Evolutionary conservation across 2,329 filamentous ascomycete genomes (phyloP).

Genomic region (Xylariales sp.): DNA sequence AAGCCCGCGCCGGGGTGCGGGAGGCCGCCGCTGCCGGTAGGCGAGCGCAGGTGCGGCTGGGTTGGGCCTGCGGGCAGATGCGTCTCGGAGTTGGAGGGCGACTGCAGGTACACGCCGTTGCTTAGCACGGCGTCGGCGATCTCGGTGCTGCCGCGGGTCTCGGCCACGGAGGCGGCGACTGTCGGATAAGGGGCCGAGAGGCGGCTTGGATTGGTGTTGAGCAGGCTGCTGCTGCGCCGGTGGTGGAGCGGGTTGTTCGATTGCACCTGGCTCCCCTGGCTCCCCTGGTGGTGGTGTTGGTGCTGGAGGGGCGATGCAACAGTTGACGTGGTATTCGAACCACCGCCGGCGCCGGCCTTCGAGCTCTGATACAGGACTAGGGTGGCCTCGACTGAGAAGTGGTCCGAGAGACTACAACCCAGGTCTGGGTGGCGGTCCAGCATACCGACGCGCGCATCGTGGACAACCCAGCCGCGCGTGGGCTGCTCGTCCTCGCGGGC

Average conservation of each 20-base stretch:
- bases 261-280: neutral
- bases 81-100: conserved; percentile 26
- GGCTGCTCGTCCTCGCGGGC: conserved; percentile 22
- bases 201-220: no score
- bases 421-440: conserved; percentile 75
- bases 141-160: conserved; percentile 6
- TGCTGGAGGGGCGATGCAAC: neutral
- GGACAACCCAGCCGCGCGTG: conserved; percentile 60
- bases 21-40: conserved; percentile 11
- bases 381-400: conserved; percentile 86
- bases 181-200: conserved; percentile 15
- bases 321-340: no score
- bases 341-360: no score
- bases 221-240: conserved; percentile 6
- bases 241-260: neutral
- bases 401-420: conserved; percentile 85
- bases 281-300: neutral
- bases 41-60: conserved; percentile 14
- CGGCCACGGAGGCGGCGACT: conserved; percentile 14
- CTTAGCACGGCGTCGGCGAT: conserved; percentile 16
- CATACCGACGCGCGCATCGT: conserved; percentile 71
- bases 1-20: conserved; percentile 24
- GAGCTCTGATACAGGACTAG: conserved; percentile 47
- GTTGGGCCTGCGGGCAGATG: conserved; percentile 16
- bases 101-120: conserved; percentile 34